These are phyloP conservation scores for Fusarium torulosum DNA, from an alignment of 2,329 filamentous ascomycete genomes.

Conservation along the genomic window DNA sequence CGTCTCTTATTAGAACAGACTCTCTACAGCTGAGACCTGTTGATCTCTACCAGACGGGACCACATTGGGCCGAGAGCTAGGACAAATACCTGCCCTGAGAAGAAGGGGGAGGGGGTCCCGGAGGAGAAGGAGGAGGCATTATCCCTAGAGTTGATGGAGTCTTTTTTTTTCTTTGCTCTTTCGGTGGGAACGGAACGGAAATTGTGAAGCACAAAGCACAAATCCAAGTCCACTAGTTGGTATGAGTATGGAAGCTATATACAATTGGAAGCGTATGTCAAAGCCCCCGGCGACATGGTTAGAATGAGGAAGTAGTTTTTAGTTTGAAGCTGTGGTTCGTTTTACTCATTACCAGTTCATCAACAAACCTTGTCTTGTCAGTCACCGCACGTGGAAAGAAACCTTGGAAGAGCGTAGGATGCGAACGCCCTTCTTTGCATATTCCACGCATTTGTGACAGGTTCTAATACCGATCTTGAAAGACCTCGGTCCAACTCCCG, in stretches of 20 bases:
- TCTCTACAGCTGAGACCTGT: neutral
- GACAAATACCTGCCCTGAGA: neutral
- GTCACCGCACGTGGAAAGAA: too few relatives aligned
- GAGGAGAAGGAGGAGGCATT: slow-evolving; percentile 1
- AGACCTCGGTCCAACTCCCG: neutral
- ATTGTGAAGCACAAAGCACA: neutral
- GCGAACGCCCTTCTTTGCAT: too few relatives aligned
- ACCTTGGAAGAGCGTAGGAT: too few relatives aligned
- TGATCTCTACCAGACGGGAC: slow-evolving; percentile 4
- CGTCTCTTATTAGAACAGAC: slow-evolving; percentile 19
- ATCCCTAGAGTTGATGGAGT: slow-evolving; percentile 1
- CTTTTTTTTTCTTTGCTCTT: neutral
- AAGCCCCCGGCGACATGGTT: too few relatives aligned
- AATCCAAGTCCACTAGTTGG: neutral
- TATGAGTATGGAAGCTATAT: too few relatives aligned
- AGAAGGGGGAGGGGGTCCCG: too few relatives aligned
- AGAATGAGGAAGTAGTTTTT: too few relatives aligned
- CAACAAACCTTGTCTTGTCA: too few relatives aligned
- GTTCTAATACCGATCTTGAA: neutral
- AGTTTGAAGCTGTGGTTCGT: too few relatives aligned
- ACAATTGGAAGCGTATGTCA: too few relatives aligned
- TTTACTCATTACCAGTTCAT: too few relatives aligned
- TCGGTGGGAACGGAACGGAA: neutral
- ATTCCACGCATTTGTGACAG: too few relatives aligned
- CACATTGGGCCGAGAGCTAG: neutral